phyloP scores from a whole-genome alignment of 176 grass and related monocot genomes.

The Cymbopogon citratus region DNA sequence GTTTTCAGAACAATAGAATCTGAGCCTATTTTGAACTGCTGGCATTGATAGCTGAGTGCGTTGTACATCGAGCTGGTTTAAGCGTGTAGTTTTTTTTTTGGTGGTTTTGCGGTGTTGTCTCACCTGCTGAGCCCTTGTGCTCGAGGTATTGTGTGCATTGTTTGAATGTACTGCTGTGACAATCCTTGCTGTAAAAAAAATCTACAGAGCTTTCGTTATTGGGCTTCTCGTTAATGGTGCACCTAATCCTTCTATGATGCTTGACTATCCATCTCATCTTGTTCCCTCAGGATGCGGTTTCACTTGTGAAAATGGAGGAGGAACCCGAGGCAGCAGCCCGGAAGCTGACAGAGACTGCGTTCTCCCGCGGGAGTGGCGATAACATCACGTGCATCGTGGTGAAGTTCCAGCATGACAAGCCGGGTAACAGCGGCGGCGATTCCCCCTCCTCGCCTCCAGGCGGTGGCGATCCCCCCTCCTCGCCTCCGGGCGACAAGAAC shows the following conservation, averaged over 20 bases:
- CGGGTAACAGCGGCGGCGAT: background rate
- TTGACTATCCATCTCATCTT: background rate
- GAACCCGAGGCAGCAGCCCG: slow-evolving; percentile 70
- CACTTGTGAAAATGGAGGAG: slow-evolving; percentile 70
- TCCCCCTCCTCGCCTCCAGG: background rate
- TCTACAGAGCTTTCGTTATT: background rate
- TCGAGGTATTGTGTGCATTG: background rate
- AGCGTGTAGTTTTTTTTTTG: no score
- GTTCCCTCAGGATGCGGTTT: slow-evolving; percentile 50
- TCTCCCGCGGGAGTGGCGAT: slow-evolving; percentile 50
- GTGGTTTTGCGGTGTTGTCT: background rate
- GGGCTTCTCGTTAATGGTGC: background rate
- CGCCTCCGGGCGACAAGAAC: slow-evolving; percentile 22
- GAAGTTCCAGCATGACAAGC: slow-evolving; percentile 77
- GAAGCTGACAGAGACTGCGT: slow-evolving; percentile 75
- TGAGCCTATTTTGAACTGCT: background rate
- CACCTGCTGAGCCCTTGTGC: background rate
- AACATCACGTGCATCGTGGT: slow-evolving; percentile 96
- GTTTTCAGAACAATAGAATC: background rate
- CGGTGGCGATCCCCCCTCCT: background rate
- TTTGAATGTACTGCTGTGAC: background rate
- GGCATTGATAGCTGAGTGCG: background rate
- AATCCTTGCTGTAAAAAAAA: background rate
- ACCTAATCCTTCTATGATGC: background rate
- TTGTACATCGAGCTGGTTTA: background rate